Evolutionary conservation across 1,284 basidiomycete genomes (phyloP).

Genomic region (Stereum hirsutum): DNA sequence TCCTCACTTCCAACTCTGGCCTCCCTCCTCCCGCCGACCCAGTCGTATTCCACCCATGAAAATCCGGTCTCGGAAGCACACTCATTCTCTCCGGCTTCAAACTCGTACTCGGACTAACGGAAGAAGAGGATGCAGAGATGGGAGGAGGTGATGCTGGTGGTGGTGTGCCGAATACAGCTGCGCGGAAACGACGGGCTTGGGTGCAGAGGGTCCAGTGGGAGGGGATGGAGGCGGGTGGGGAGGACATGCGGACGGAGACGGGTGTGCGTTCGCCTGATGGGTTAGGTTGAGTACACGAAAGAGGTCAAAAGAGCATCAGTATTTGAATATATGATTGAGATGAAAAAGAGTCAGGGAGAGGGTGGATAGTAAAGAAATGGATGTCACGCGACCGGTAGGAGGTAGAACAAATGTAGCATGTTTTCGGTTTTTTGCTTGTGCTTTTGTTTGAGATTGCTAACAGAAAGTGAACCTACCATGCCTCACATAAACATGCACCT

Average conservation of each 20-base stretch:
- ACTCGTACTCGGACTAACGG: neutral
- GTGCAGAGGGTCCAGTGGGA: constrained; percentile 66
- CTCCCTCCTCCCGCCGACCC: too few relatives aligned
- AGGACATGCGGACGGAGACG: constrained; percentile 53
- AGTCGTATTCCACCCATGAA: too few relatives aligned
- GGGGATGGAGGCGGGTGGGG: constrained; percentile 55
- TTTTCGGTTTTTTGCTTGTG: too few relatives aligned
- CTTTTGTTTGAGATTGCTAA: too few relatives aligned
- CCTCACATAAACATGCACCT: constrained; percentile 66
- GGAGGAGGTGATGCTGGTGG: too few relatives aligned
- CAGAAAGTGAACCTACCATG: constrained; percentile 45
- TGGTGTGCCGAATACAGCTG: too few relatives aligned
- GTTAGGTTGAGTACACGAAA: neutral
- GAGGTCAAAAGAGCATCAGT: too few relatives aligned
- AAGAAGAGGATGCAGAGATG: neutral
- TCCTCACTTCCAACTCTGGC: constrained; percentile 19
- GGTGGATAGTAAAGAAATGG: neutral
- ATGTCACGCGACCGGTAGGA: neutral
- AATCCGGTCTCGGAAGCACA: too few relatives aligned
- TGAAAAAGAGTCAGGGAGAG: neutral
- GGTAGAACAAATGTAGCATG: constrained; percentile 5
- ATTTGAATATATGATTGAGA: neutral
- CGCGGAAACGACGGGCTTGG: constrained; percentile 42
- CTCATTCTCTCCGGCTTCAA: too few relatives aligned
- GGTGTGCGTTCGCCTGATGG: constrained; percentile 61